phyloP scores from a whole-genome alignment of 2,329 filamentous ascomycete species.

The Cladorrhinum sp. region DNA sequence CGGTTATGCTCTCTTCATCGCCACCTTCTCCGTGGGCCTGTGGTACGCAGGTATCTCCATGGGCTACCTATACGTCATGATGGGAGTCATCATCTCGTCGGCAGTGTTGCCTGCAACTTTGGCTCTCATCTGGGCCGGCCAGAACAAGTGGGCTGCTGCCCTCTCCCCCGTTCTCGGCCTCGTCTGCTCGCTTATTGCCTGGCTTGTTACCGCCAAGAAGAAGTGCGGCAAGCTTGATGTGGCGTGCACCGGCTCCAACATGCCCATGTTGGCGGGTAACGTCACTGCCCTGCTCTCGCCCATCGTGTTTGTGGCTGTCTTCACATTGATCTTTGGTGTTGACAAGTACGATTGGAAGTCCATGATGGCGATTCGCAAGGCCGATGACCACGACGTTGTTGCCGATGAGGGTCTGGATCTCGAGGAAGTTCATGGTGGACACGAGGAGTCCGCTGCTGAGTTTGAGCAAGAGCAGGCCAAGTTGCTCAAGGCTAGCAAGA shows the following conservation, averaged over 20 bases:
- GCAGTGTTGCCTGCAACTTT: conserved; percentile 81
- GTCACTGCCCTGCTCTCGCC: conserved; percentile 79
- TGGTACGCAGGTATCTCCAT: conserved; percentile 74
- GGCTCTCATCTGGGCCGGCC: conserved; percentile 75
- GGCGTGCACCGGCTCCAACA: conserved; percentile 74
- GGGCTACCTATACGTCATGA: conserved; percentile 78
- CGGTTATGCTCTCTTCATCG: conserved; percentile 71
- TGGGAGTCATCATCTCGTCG: conserved; percentile 86
- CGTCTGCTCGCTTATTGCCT: conserved; percentile 65
- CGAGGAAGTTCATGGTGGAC: conserved; percentile 56
- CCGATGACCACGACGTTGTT: conserved; percentile 73
- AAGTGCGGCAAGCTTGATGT: conserved; percentile 68
- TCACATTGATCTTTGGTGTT: conserved; percentile 66
- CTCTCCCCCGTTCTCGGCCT: conserved; percentile 69
- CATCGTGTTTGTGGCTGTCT: conserved; percentile 67
- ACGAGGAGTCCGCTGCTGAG: conserved; percentile 33
- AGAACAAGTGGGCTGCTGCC: conserved; percentile 72
- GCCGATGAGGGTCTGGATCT: conserved; percentile 61
- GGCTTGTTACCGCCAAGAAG: conserved; percentile 72
- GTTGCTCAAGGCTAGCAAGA: conserved; percentile 32
- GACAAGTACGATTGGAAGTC: conserved; percentile 84
- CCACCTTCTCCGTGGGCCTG: conserved; percentile 72
- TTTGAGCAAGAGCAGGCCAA: conserved; percentile 42
- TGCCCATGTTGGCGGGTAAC: conserved; percentile 85
- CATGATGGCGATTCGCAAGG: conserved; percentile 75